A percentile compares a stretch with the other conserved stretches of the same genome.
Conservation (phyloP, 805 yeast species). For the Tetrapisispora namnaoensis region DNA sequence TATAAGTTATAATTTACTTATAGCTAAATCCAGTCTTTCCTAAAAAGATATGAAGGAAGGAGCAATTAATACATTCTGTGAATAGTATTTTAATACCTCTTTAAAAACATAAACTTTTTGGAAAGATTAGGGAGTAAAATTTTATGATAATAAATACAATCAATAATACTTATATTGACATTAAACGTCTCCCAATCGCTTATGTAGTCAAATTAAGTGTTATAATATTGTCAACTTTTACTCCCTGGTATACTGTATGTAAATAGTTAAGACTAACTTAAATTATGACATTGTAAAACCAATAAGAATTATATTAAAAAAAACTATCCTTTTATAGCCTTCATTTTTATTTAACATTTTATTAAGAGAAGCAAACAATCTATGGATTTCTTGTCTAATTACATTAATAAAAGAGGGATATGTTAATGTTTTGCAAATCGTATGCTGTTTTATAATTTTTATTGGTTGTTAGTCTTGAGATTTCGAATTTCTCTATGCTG, state of each 20-base stretch:
- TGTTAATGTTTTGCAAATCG: too few relatives aligned
- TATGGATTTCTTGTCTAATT: neutral
- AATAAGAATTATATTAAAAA: neutral
- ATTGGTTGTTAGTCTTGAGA: neutral
- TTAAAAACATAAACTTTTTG: too few relatives aligned
- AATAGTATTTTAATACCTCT: too few relatives aligned
- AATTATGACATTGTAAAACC: neutral
- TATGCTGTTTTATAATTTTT: too few relatives aligned
- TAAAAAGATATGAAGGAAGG: too few relatives aligned
- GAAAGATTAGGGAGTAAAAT: conserved; percentile 1
- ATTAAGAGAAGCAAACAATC: neutral
- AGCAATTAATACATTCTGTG: too few relatives aligned
- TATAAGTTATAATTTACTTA: too few relatives aligned
- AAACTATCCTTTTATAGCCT: neutral
- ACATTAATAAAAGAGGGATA: neutral
- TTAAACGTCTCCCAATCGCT: neutral
- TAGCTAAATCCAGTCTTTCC: too few relatives aligned
- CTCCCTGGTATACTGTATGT: neutral
- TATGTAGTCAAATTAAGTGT: neutral
- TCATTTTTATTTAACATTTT: too few relatives aligned
- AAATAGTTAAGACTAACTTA: neutral
- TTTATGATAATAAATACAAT: neutral
- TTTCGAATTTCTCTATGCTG: neutral
- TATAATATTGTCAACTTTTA: neutral
- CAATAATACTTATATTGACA: neutral